Base-by-base conservation (phyloP, 2,329 filamentous ascomycete genomes). In the Diaporthe helianthi region DNA sequence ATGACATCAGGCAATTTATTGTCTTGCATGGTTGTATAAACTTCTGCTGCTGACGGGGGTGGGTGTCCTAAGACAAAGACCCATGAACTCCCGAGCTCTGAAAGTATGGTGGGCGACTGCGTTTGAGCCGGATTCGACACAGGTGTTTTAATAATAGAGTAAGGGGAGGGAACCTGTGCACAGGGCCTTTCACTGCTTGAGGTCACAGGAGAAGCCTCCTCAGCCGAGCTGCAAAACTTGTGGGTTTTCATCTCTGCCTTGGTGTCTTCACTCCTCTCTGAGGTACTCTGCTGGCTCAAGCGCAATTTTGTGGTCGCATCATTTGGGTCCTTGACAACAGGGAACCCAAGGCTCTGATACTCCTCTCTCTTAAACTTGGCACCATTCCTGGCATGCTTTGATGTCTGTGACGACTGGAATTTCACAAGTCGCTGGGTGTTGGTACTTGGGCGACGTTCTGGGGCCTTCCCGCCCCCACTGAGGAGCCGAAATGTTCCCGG, bases 251-350 rank as follows among this genome's bases (percentile, higher is more conserved):
- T 75, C 26, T 80, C 76, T 68, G 79, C 82, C 63, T 78, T 78
- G 10, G 67, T 72, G 33, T 79, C 78, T 10, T 82, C 79, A 33
- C 82, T 85, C 67, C 84, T 84, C 47, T 88, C 87, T 44, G 86
- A 86, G 64, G 78, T 80, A 67, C 84, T 87, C 55, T 84, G 83
- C 77, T 95, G 92, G 75, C 91, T 93, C 36, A 93, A 81, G 53
- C 90, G 87, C 54, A 89, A 73, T 33, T 85, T 82, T 0, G 90
- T 92, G 69, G 83, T 84, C 6, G 87, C 85, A 73, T 93, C 88
- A 73, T 89, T 85, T 1, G 90, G 86, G 73, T 95, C 89, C 79
- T 97, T 97, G 26, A 95, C 92, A 15, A 94, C 87, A 1, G 91
- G 86, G 75, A 93, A 97, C 33, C 84, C 85, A 31, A 93, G 81